Percentiles rank a stretch among this genome's conserved stretches.
Conservation (phyloP, 106 monocot genomes). For the Narthecium ossifragum region DNA sequence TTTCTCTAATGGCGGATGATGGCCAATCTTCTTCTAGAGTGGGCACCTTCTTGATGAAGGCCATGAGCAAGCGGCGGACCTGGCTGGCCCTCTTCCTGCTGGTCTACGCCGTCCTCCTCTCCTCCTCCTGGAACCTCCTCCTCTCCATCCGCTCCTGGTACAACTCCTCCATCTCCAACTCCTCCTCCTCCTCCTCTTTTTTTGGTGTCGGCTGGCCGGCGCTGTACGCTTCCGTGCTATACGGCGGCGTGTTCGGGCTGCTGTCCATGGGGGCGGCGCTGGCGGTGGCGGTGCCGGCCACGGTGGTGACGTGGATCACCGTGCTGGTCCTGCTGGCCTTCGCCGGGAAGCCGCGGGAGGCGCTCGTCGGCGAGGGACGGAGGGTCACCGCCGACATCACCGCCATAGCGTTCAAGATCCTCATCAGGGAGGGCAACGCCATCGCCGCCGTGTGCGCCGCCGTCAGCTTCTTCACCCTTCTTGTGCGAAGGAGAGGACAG, state of each 20-base stretch:
- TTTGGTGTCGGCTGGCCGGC: slow-evolving; percentile 18
- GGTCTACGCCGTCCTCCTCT: slow-evolving; percentile 71
- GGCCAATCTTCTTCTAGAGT: no score
- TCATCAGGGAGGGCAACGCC: slow-evolving; percentile 13
- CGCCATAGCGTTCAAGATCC: slow-evolving; percentile 2
- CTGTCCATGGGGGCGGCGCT: slow-evolving; percentile 65
- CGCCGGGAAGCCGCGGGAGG: slow-evolving; percentile 32
- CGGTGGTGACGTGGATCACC: slow-evolving; percentile 74
- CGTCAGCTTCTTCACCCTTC: slow-evolving; percentile 9
- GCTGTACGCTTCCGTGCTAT: slow-evolving; percentile 56
- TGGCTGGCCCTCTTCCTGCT: slow-evolving; percentile 79
- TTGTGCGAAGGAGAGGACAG: background rate
- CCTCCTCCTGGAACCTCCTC: slow-evolving; percentile 69
- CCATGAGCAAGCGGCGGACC: slow-evolving; percentile 51
- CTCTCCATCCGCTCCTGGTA: slow-evolving; percentile 79
- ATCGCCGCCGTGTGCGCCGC: slow-evolving; percentile 12
- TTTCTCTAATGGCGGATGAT: no score
- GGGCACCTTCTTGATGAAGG: slow-evolving; percentile 10
- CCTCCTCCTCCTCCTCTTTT: slow-evolving; percentile 9
- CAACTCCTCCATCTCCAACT: slow-evolving; percentile 24
- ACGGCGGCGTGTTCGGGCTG: slow-evolving; percentile 68
- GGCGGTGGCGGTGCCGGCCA: slow-evolving; percentile 68
- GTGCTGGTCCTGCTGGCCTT: slow-evolving; percentile 72
- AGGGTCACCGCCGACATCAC: slow-evolving; percentile 13
- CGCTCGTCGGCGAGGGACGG: slow-evolving; percentile 8